These are phyloP conservation scores for Globisporangium middletonii DNA, from an alignment of 352 stramenopile species.

Conservation along the genomic window DNA sequence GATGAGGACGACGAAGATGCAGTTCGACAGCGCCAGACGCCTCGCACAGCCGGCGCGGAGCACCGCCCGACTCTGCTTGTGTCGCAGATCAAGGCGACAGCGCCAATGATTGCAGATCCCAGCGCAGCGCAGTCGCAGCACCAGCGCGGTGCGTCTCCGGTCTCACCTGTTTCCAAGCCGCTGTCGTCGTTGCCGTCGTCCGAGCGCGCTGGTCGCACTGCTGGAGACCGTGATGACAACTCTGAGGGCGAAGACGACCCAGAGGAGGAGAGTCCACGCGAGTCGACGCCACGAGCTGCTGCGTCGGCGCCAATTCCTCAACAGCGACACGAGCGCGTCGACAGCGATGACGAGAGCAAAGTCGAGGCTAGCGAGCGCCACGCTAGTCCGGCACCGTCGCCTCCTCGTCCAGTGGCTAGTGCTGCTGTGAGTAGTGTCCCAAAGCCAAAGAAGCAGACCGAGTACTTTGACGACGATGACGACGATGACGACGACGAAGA, in stretches of 20 bases:
- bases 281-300: slow-evolving; percentile 8
- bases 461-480: slow-evolving; percentile 66
- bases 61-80: slow-evolving; percentile 34
- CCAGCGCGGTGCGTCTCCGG: slow-evolving; percentile 3
- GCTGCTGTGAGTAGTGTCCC: background rate
- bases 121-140: slow-evolving; percentile 6
- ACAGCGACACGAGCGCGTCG: slow-evolving; percentile 1
- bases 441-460: slow-evolving; percentile 17
- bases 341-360: slow-evolving; percentile 17
- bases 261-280: slow-evolving; percentile 35
- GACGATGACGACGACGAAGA: slow-evolving; percentile 21
- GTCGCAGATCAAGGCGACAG: slow-evolving; percentile 52
- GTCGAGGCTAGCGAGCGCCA: slow-evolving; percentile 5
- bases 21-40: background rate
- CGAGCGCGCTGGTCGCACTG: background rate
- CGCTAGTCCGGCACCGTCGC: background rate
- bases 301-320: background rate
- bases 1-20: slow-evolving; percentile 10
- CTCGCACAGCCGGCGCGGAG: slow-evolving; percentile 3
- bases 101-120: slow-evolving; percentile 5
- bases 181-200: background rate
- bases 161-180: slow-evolving; percentile 8
- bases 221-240: background rate
- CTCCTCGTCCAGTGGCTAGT: background rate
- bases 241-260: slow-evolving; percentile 19